Conservation (phyloP, 2,329 filamentous ascomycete genomes). For the Scedosporium dehoogii region DNA sequence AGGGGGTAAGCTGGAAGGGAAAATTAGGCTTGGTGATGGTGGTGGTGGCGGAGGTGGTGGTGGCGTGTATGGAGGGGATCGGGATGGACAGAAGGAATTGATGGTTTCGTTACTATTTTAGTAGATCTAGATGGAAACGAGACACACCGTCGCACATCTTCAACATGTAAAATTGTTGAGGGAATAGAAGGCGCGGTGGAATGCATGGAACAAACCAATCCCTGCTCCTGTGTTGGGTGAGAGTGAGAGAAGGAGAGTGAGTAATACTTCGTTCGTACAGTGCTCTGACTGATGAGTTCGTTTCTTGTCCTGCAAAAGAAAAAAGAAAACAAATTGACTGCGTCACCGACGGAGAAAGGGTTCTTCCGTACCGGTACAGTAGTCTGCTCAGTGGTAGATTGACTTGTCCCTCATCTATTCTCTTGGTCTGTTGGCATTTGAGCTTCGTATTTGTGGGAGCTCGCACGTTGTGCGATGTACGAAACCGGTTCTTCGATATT, state of each 20-base stretch:
- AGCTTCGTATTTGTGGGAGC: neutral
- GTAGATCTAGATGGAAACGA: neutral
- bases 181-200: neutral
- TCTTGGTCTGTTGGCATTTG: neutral
- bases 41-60: neutral
- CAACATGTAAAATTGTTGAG: neutral
- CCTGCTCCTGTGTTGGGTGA: neutral
- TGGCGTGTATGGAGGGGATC: neutral
- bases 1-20: neutral
- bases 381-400: neutral
- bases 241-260: neutral
- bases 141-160: neutral
- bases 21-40: neutral
- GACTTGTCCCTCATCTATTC: neutral
- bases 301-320: neutral
- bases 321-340: neutral
- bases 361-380: neutral
- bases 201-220: neutral
- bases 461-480: neutral
- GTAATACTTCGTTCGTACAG: neutral
- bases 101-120: neutral
- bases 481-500: neutral
- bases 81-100: too few relatives aligned
- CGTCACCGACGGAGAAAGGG: neutral
- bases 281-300: neutral